Conservation (phyloP, 495 filamentous ascomycete species). For the Xylaria telfairii region DNA sequence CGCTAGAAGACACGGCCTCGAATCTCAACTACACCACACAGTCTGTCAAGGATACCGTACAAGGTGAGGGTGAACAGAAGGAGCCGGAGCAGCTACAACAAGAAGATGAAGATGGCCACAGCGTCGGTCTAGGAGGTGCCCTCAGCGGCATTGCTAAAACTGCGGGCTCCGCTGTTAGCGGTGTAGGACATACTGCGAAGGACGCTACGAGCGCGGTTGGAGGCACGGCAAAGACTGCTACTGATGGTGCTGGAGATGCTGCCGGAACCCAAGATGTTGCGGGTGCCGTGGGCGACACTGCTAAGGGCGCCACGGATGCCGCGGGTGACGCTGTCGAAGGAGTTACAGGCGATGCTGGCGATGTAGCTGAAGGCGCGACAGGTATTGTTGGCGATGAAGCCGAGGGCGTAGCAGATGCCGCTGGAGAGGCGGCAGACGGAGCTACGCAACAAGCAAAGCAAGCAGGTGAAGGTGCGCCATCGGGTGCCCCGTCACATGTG, state of each 20-base stretch:
- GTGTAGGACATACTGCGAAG: slow-evolving; percentile 28
- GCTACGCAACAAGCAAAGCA: slow-evolving; percentile 38
- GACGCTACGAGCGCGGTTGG: slow-evolving; percentile 24
- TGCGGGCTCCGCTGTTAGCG: slow-evolving; percentile 26
- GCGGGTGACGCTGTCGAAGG: slow-evolving; percentile 30
- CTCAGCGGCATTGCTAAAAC: slow-evolving; percentile 27
- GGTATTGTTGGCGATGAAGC: slow-evolving; percentile 28
- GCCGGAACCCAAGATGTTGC: slow-evolving; percentile 22
- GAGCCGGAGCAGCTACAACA: slow-evolving; percentile 15
- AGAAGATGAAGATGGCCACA: background rate
- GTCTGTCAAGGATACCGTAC: slow-evolving; percentile 24
- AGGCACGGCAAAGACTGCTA: slow-evolving; percentile 21
- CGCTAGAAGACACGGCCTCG: slow-evolving; percentile 41
- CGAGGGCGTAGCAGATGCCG: background rate
- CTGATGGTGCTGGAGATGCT: slow-evolving; percentile 21
- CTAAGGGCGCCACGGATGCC: slow-evolving; percentile 25
- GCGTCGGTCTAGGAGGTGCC: slow-evolving; percentile 24
- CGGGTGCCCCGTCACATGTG: slow-evolving; percentile 34
- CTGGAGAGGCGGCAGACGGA: background rate
- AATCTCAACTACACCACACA: slow-evolving; percentile 38
- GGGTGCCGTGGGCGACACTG: slow-evolving; percentile 19
- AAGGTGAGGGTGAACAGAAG: slow-evolving; percentile 1
- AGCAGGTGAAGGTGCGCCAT: slow-evolving; percentile 36
- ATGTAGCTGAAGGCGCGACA: slow-evolving; percentile 29
- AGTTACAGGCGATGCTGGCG: slow-evolving; percentile 28